Base-by-base conservation (phyloP, 129 eudicot genomes). In the Artemisia argyi region DNA sequence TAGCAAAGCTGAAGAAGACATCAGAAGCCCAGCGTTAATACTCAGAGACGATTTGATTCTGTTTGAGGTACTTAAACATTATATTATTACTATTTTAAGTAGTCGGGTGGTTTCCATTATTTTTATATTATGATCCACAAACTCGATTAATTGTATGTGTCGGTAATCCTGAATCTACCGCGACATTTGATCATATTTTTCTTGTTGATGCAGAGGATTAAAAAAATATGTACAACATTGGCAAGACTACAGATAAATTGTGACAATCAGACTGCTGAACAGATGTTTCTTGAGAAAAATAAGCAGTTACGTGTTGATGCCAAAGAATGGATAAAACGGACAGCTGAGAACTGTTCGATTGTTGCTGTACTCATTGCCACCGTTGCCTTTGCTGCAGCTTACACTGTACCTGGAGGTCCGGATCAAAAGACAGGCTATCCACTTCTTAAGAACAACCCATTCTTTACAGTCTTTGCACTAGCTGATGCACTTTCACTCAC, bases 361-460 rank as follows among this genome's bases (percentile, higher is more conserved):
- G 86, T 82, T 11, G 82, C 82, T 2, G 82, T 82, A 12, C 80
- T 82, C 15, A 66, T 79, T 10, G 79, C 79, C 16, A 73, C 79
- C 7, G 83, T 79, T 35, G 83, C 75, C 48, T 73, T 79, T 79
- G 79, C 79, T n/a, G 83, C 83, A 32, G 83, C 83, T 28, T 66
- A 73, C 71, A 79, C 83, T 8, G 75, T 79, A 8, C 83, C 83
- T 2, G 82, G 86, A 39, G 86, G 82, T 30, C 61, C 79, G n/a
- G 26, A 73, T 50, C 66, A 60, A 30, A n/a, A n/a, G n/a, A n/a
- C n/a, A n/a, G n/a, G n/a, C n/a, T n/a, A n/a, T n/a, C n/a, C n/a
- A n/a, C n/a, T n/a, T n/a, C n/a, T n/a, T n/a, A n/a, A n/a, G n/a
- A n/a, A n/a, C n/a, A n/a, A 12, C 9, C 61, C 80, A 7, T 74